Conservation (phyloP, 495 filamentous ascomycete genomes). For the Talaromyces thailandensis region DNA sequence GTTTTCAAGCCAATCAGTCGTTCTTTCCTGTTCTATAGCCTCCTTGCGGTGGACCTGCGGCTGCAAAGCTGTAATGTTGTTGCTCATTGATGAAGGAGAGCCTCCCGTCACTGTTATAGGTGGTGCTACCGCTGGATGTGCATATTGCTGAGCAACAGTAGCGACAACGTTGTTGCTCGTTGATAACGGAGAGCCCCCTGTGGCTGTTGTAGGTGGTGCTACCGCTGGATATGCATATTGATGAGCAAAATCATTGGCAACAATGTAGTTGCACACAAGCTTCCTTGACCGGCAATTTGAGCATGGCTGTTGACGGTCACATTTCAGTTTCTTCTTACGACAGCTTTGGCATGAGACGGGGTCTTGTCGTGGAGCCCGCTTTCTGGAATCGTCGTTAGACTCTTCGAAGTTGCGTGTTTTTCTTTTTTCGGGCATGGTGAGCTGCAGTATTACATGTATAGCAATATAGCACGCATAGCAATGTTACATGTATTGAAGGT, state of each 20-base stretch:
- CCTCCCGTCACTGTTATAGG: not conserved
- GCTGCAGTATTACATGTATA: not conserved
- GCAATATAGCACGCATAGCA: no score
- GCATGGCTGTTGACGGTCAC: conserved; percentile 34
- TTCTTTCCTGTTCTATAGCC: conserved; percentile 4
- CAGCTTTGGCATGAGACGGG: conserved; percentile 41
- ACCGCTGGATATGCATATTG: not conserved
- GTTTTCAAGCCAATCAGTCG: conserved; percentile 28
- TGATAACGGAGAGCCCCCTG: not conserved
- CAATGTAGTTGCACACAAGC: conserved; percentile 24
- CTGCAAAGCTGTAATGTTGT: not conserved
- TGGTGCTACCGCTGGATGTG: not conserved
- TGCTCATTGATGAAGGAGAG: not conserved
- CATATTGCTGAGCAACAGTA: not conserved
- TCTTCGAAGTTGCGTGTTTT: not conserved
- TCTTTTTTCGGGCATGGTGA: not conserved
- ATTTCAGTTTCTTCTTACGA: conserved; percentile 37
- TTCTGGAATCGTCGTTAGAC: not conserved
- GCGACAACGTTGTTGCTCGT: not conserved
- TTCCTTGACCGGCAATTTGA: conserved; percentile 31
- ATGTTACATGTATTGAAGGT: not conserved
- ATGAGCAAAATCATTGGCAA: not conserved
- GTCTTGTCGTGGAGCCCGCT: conserved; percentile 29
- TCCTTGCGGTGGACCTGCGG: not conserved
- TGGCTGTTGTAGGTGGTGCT: not conserved